Conservation (phyloP, 2,329 filamentous ascomycete genomes). For the Thelonectria olida region DNA sequence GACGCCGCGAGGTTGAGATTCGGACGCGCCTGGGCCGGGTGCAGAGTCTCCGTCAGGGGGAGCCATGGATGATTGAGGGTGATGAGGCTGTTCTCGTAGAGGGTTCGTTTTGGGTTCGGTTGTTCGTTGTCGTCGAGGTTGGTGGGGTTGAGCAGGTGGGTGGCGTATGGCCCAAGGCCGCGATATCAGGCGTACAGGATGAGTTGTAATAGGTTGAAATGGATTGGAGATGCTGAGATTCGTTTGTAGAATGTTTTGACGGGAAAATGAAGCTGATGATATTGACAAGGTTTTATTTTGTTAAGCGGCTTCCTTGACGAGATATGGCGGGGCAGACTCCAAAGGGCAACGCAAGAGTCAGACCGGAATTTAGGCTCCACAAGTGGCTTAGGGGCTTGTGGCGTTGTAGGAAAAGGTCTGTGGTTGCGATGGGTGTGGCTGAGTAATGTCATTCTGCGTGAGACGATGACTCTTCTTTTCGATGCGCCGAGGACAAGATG, state of each 20-base stretch:
- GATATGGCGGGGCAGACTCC: slow-evolving; percentile 37
- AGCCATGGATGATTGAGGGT: slow-evolving; percentile 25
- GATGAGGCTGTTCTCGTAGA: not conserved
- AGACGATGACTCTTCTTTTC: not conserved
- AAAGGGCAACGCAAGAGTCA: slow-evolving; percentile 4
- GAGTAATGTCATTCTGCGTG: slow-evolving; percentile 3
- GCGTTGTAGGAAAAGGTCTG: slow-evolving; percentile 7
- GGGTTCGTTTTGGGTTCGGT: not conserved
- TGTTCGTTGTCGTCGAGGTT: not conserved
- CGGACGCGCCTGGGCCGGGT: slow-evolving; percentile 27
- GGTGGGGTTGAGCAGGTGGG: not conserved
- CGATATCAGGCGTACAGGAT: not conserved
- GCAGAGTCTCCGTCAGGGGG: slow-evolving; percentile 26
- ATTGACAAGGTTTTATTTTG: slow-evolving; percentile 40
- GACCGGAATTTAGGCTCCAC: not conserved
- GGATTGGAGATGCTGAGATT: not conserved
- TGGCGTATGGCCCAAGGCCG: slow-evolving; percentile 1
- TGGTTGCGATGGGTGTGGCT: slow-evolving; percentile 18
- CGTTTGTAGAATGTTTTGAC: not conserved
- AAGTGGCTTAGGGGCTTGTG: not conserved
- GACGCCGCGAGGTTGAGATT: slow-evolving; percentile 30
- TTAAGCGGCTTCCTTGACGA: not conserved
- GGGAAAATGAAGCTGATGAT: slow-evolving; percentile 27
- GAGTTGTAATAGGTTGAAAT: not conserved
- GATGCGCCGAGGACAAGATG: not conserved